Conservation (phyloP, 345 rosid genomes). For the Eucalyptus polyanthemos region DNA sequence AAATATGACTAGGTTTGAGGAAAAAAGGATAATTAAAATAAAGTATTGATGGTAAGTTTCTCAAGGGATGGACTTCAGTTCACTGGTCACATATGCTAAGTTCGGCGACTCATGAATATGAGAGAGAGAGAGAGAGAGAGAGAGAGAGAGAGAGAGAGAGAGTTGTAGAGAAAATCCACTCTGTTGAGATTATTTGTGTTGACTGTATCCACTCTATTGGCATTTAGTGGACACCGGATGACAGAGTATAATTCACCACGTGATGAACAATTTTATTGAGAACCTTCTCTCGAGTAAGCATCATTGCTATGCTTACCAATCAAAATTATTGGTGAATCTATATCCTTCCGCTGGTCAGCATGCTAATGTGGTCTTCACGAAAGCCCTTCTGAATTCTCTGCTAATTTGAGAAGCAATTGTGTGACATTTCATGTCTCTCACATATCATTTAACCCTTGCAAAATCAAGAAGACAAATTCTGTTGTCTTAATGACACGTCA, state of each 20-base stretch:
- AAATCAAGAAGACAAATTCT: not conserved
- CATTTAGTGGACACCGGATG: not conserved
- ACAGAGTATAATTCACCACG: not conserved
- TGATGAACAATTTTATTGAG: not conserved
- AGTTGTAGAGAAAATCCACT: not conserved
- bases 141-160: not conserved
- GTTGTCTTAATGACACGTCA: not conserved
- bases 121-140: not conserved
- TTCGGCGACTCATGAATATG: not conserved
- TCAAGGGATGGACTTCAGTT: not conserved
- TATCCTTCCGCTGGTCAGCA: not conserved
- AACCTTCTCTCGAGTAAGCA: not conserved
- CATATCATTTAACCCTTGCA: not conserved
- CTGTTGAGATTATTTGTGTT: not conserved
- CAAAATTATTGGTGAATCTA: not conserved
- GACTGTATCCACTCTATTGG: not conserved
- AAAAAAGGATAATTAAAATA: not conserved
- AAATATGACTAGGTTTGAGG: not conserved
- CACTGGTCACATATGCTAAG: not conserved
- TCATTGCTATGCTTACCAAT: not conserved
- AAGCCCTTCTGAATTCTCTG: not conserved
- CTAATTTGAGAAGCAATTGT: not conserved
- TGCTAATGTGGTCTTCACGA: not conserved
- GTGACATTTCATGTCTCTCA: not conserved
- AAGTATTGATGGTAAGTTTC: not conserved